Conservation (phyloP, 306 rosid species). For the Gleditsia sinensis region DNA sequence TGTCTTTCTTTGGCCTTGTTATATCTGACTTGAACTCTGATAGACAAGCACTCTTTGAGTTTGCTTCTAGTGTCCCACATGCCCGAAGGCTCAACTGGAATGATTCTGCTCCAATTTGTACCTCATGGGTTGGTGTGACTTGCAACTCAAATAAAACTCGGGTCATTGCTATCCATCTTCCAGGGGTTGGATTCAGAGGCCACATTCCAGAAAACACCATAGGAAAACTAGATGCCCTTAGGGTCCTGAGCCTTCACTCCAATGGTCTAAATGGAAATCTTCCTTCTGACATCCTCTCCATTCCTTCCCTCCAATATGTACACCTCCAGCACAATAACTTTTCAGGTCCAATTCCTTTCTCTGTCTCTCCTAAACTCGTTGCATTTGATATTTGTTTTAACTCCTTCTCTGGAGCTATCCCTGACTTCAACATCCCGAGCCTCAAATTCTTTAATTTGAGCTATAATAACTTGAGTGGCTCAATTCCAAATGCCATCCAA, state of each 20-base stretch:
- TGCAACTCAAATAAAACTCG: slow-evolving; percentile 53
- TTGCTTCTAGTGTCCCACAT: slow-evolving; percentile 55
- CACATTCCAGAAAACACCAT: slow-evolving; percentile 60
- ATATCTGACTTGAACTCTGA: slow-evolving; percentile 69
- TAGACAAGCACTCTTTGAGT: slow-evolving; percentile 61
- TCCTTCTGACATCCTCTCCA: slow-evolving; percentile 65
- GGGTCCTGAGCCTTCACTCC: slow-evolving; percentile 69
- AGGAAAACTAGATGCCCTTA: slow-evolving; percentile 67
- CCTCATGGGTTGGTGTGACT: slow-evolving; percentile 72
- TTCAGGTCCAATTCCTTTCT: slow-evolving; percentile 64
- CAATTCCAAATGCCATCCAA: slow-evolving; percentile 64
- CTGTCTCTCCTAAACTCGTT: slow-evolving; percentile 56
- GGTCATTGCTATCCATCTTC: slow-evolving; percentile 67
- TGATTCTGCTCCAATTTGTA: slow-evolving; percentile 55
- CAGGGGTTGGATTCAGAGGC: slow-evolving; percentile 66
- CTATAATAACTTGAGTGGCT: slow-evolving; percentile 64
- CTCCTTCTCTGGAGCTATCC: slow-evolving; percentile 70
- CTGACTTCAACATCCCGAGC: slow-evolving; percentile 58
- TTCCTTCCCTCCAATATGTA: slow-evolving; percentile 63
- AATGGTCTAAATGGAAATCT: slow-evolving; percentile 65
- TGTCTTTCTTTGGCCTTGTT: slow-evolving; percentile 27
- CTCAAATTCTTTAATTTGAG: slow-evolving; percentile 67
- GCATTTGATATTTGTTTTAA: slow-evolving; percentile 66
- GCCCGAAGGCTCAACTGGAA: slow-evolving; percentile 76
- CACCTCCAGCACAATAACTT: slow-evolving; percentile 69